Percentiles rank a stretch among this genome's conserved stretches.
These are phyloP conservation scores for Tanacetum coccineum DNA, from an alignment of 129 eudicot species.

Conservation along the genomic window DNA sequence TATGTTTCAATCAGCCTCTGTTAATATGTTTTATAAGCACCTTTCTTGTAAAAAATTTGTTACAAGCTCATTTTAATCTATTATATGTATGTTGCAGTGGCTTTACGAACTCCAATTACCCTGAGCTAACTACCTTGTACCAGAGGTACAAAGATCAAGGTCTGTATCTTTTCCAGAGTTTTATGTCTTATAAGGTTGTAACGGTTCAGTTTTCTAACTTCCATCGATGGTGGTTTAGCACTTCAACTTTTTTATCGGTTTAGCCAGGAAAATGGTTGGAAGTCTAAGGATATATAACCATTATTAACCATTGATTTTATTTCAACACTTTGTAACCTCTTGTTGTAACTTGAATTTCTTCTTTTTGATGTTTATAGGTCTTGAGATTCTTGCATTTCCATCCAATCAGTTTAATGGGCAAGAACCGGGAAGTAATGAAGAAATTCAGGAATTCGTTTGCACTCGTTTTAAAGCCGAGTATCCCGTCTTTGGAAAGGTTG, in stretches of 20 bases:
- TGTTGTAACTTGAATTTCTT: neutral
- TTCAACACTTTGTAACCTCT: neutral
- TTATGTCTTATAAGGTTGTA: neutral
- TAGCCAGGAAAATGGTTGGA: too few relatives aligned
- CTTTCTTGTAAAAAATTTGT: neutral
- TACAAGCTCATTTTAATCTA: neutral
- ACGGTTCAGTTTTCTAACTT: too few relatives aligned
- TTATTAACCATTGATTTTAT: neutral
- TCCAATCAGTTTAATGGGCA: constrained; percentile 92
- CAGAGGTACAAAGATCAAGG: constrained; percentile 91
- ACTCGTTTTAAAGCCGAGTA: constrained; percentile 94
- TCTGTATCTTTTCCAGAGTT: neutral
- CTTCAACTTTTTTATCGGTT: too few relatives aligned
- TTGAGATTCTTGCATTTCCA: constrained; percentile 93
- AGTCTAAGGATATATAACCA: neutral
- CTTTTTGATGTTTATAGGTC: constrained; percentile 38
- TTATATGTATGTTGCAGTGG: constrained; percentile 52
- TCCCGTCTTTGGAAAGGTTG: constrained; percentile 92
- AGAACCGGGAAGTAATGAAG: constrained; percentile 91
- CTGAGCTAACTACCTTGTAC: constrained; percentile 71
- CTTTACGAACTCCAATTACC: constrained; percentile 76
- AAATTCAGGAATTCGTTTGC: constrained; percentile 82
- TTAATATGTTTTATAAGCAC: neutral
- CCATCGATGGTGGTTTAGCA: too few relatives aligned
- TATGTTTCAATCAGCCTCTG: neutral